phyloP scores from a whole-genome alignment of 805 yeast species.

The Zygotorulaspora chibaensis region DNA sequence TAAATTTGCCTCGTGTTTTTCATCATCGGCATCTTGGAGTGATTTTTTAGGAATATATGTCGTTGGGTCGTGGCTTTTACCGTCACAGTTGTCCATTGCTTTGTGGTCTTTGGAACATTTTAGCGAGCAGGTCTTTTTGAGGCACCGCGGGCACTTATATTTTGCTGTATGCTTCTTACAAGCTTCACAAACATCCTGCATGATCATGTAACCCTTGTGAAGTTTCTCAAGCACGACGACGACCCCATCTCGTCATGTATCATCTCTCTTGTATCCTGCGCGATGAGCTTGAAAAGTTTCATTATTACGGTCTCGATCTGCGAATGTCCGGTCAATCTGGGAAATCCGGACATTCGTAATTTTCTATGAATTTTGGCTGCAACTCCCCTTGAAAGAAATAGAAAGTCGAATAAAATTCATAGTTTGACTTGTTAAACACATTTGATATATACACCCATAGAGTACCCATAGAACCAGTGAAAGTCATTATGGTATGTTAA shows the following conservation, averaged over 20 bases:
- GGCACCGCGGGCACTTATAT: slow-evolving; percentile 82
- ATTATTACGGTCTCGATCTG: neutral
- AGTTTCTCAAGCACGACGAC: neutral
- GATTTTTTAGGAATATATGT: slow-evolving; percentile 48
- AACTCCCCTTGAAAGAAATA: slow-evolving; percentile 5
- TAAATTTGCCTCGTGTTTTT: slow-evolving; percentile 37
- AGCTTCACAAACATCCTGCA: slow-evolving; percentile 38
- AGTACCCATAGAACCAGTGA: neutral
- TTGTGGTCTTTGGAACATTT: slow-evolving; percentile 73
- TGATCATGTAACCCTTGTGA: neutral
- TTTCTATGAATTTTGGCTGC: slow-evolving; percentile 10
- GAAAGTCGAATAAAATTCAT: neutral
- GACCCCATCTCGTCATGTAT: neutral
- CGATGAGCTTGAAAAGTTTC: slow-evolving; percentile 9
- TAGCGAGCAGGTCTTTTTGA: slow-evolving; percentile 60
- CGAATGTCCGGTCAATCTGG: slow-evolving; percentile 2
- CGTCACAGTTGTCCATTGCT: slow-evolving; percentile 56
- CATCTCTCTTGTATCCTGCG: neutral
- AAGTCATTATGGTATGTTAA: slow-evolving; percentile 1
- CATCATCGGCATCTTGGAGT: slow-evolving; percentile 37
- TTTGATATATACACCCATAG: no score
- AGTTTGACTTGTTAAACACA: neutral
- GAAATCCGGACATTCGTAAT: neutral
- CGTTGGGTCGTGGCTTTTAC: slow-evolving; percentile 53
- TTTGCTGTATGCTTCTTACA: slow-evolving; percentile 45